These are phyloP conservation scores for Mortierella sp. DNA, from an alignment of 371 early-diverging fungal genomes.

Conservation along the genomic window DNA sequence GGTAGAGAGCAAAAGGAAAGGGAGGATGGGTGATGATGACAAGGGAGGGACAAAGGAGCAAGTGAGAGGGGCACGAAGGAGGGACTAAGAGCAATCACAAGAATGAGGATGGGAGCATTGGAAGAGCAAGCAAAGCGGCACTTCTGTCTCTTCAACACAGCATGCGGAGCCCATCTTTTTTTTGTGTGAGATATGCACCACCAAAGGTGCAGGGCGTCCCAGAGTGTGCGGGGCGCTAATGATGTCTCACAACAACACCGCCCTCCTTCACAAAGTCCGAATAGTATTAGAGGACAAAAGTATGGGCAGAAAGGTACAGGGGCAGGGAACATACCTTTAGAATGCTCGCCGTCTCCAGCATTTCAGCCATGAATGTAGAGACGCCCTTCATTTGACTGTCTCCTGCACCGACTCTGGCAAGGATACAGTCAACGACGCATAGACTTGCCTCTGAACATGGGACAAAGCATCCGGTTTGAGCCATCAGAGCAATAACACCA, in stretches of 20 bases:
- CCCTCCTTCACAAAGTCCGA: neutral
- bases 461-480: slow-evolving; percentile 98
- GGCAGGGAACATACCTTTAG: slow-evolving; percentile 69
- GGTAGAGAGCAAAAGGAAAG: neutral
- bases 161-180: neutral
- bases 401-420: slow-evolving; percentile 97
- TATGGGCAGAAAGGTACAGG: neutral
- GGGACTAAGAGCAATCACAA: neutral
- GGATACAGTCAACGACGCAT: slow-evolving; percentile 92
- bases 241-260: slow-evolving; percentile 9
- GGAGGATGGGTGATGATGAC: neutral
- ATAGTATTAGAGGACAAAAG: neutral
- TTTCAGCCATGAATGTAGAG: slow-evolving; percentile 99
- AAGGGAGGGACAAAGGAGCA: neutral
- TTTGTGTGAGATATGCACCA: neutral
- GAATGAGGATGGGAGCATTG: slow-evolving; percentile 5
- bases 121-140: slow-evolving; percentile 11
- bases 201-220: neutral
- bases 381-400: slow-evolving; percentile 96
- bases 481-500: slow-evolving; percentile 96
- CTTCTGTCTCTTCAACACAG: slow-evolving; percentile 11
- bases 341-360: slow-evolving; percentile 98
- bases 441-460: slow-evolving; percentile 90
- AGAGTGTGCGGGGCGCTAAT: slow-evolving; percentile 8
- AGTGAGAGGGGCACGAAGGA: neutral